Percentiles rank a stretch among this genome's conserved stretches.
Evolutionary conservation across 1,284 basidiomycete genomes (phyloP).

Genomic region (Ceratobasidium sp.): DNA sequence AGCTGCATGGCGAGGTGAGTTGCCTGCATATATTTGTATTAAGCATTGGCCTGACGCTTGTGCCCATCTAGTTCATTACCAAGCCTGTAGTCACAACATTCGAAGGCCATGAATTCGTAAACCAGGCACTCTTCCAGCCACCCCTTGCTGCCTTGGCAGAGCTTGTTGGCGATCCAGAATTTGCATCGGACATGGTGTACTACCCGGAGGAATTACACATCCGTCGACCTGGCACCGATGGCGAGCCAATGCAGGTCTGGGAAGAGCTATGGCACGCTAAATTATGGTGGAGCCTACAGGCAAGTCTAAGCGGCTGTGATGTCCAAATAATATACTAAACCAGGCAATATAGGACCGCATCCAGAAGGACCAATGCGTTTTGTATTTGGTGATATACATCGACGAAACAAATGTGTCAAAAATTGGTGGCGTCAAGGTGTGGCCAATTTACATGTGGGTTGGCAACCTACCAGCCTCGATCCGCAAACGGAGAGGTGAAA

Average conservation of each 20-base stretch:
- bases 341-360: not conserved
- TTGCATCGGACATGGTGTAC: not conserved
- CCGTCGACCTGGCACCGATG: not conserved
- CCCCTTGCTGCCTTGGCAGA: not conserved
- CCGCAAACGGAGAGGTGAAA: not conserved
- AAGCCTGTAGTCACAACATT: not conserved
- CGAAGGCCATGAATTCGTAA: not conserved
- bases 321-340: not conserved
- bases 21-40: too few species aligned
- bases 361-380: not conserved
- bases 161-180: not conserved
- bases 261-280: not conserved
- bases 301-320: not conserved
- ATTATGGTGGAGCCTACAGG: not conserved
- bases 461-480: not conserved
- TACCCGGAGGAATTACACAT: not conserved
- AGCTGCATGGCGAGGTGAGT: not conserved
- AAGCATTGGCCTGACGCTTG: too few species aligned
- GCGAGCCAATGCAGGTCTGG: not conserved
- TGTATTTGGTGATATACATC: not conserved
- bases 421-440: slow-evolving; percentile 13
- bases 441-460: slow-evolving; percentile 10
- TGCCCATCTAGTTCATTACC: not conserved
- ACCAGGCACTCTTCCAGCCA: not conserved
- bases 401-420: slow-evolving; percentile 12